Conservation (phyloP, 768 basidiomycete species). For the Mycena floridula region DNA sequence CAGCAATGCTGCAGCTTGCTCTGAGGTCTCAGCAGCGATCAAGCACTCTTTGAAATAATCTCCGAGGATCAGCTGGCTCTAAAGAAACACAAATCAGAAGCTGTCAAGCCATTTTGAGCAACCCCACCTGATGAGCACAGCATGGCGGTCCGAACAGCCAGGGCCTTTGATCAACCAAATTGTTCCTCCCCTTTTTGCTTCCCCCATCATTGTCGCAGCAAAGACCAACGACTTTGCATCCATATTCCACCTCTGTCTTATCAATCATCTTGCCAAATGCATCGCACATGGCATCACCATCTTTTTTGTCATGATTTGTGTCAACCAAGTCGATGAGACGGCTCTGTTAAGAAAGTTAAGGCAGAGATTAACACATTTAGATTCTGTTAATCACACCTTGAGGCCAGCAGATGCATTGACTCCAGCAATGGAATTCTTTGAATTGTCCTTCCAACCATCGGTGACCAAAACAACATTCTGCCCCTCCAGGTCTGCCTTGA, state of each 20-base stretch:
- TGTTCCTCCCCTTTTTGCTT: not conserved
- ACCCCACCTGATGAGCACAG: not conserved
- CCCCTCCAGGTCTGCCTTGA: conserved; percentile 8
- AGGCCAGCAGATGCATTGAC: conserved; percentile 15
- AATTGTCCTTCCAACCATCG: conserved; percentile 23
- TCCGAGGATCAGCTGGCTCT: not conserved
- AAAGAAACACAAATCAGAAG: not conserved
- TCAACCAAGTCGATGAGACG: conserved; percentile 18
- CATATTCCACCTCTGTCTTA: conserved; percentile 5
- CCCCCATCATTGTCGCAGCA: not conserved
- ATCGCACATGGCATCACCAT: conserved; percentile 18
- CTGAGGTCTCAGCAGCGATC: not conserved
- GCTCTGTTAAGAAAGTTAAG: conserved; percentile 6
- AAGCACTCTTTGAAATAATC: not conserved
- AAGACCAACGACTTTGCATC: not conserved
- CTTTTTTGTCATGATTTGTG: conserved; percentile 16
- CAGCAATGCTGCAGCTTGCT: not conserved
- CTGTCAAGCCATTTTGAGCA: not conserved
- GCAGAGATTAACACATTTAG: no score
- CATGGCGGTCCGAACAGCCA: not conserved
- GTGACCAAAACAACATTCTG: conserved; percentile 11
- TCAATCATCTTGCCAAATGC: no score
- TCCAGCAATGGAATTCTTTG: conserved; percentile 17
- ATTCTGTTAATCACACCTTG: conserved; percentile 11
- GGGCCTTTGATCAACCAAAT: not conserved